Evolutionary conservation across 148 eudicot species (phyloP), one percentile per base, ranked within the genome.

Genomic region (Cornus controversa): DNA sequence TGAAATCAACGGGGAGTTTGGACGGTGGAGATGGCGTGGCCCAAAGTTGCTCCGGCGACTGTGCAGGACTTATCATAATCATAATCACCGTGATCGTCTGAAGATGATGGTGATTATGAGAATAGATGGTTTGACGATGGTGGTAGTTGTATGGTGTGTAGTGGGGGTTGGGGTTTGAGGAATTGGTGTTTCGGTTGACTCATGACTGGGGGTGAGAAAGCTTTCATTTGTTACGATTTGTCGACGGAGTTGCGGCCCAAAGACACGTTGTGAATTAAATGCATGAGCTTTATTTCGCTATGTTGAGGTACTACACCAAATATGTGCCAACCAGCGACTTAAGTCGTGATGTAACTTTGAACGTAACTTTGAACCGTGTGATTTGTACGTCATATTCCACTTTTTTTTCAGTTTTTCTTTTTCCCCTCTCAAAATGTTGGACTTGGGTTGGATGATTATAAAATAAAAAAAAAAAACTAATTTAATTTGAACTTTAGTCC

Each of bases 1-100:
- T 92, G 83, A 94, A 89, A 65, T 89, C 83, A 28, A 94, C 87
- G 0, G 91, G 89, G 8, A 80, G 77, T 29, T 79, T 85, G 0
- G 90, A 79, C 60, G 86, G 78, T 4, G 89, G 50, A 3, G 74
- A 6, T 10, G 72, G 0, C 42, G 78, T 10, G 77, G 16, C 14
- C 71, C n/a, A n/a, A n/a, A n/a, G n/a, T n/a, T n/a, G n/a, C 14
- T 47, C 53, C 53, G 53, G 10, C 7, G 53, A 10, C 53, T 8
- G 29, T 20, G 75, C 73, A 10, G 36, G 23, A 11, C 66, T 8
- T 60, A 66, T 69, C 65, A 71, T 36, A 69, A 24, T 31, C 50
- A 23, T 69, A 66, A 28, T 68, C 27, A 31, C 6, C 20, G n/a
- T 47, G 6, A 13, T 5, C 6, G 45, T 36, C 4, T 6, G 64